Evolutionary conservation across 1,139 yeast species (phyloP), one percentile per base, ranked within the genome.

Genomic region (Pneumocystis murina): DNA sequence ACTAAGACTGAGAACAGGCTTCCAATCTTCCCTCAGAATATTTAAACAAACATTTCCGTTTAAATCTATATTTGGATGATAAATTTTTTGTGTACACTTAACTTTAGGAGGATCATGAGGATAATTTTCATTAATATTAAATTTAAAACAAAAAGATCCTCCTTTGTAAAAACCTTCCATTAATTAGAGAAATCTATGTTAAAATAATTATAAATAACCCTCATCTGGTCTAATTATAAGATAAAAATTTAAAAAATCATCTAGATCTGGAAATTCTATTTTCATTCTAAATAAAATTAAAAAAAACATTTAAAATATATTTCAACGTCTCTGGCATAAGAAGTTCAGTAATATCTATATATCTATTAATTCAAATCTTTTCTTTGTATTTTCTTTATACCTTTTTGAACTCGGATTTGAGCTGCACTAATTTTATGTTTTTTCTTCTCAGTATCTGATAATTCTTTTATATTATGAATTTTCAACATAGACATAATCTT

Each of bases 21-120:
- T 84, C 98, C 98, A 92, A 73, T 91, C 97, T 73, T 90, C 96
- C 68, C 97, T 78, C 66, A 92, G 77, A 59, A 92, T 90, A 72
- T 92, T 91, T 66, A 92, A 79, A 72, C 98, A 92, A 35, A 92
- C 87, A 71, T 90, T 91, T 0, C 98, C 98, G 61, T 87, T 86
- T 35, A 83, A 73, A 73, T 91, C 97, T 68, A 91, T 91, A 71
- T 92, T 92, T 20, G 98, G 98, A 72, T 92, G 98, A 74, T 87
- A 92, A 16, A 92, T 87, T 67, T 70, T 73, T 55, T 73, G 71
- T 12, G 69, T 63, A 62, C 75, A 73, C 62, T 72, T 72, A 59
- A 72, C 74, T 72, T 85, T 87, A 7, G 98, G 98, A 24, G 97
- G 92, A 62, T 87, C 94, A 66, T 91, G 92, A 1, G 98, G 98